phyloP scores from a whole-genome alignment of 2,329 filamentous ascomycete genomes.

The Xylaria sp. region DNA sequence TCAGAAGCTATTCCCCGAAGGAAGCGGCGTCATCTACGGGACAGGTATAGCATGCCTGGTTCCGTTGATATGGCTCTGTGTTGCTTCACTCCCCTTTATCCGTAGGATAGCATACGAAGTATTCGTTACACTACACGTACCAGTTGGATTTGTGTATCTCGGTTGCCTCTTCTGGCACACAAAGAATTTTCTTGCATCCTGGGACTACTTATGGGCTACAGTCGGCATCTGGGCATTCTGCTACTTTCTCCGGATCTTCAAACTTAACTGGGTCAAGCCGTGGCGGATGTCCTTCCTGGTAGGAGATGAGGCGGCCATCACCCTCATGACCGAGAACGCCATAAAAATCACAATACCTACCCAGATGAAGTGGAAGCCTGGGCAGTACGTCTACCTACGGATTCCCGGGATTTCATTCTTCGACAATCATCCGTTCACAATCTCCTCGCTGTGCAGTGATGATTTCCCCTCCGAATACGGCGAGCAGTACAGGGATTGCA shows the following conservation, averaged over 20 bases:
- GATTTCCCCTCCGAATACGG: slow-evolving; percentile 93
- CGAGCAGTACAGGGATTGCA: slow-evolving; percentile 84
- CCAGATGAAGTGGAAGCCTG: slow-evolving; percentile 88
- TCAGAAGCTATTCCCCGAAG: slow-evolving; percentile 66
- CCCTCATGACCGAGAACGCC: slow-evolving; percentile 88
- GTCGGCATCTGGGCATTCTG: slow-evolving; percentile 77
- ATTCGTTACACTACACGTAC: slow-evolving; percentile 81
- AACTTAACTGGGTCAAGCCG: slow-evolving; percentile 87
- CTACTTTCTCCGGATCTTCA: slow-evolving; percentile 75
- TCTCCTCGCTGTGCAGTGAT: slow-evolving; percentile 87
- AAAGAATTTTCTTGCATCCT: slow-evolving; percentile 87
- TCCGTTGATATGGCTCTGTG: slow-evolving; percentile 79
- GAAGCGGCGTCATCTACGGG: slow-evolving; percentile 75
- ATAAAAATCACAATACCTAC: slow-evolving; percentile 95
- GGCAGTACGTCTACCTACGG: slow-evolving; percentile 91
- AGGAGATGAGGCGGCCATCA: slow-evolving; percentile 88
- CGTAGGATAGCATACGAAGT: slow-evolving; percentile 80
- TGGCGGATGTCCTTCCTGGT: slow-evolving; percentile 80
- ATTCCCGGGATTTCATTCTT: slow-evolving; percentile 91
- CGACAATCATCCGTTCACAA: slow-evolving; percentile 95
- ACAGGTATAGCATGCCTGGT: slow-evolving; percentile 82
- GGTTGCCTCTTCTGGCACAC: slow-evolving; percentile 94
- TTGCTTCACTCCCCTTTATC: slow-evolving; percentile 80
- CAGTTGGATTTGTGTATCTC: slow-evolving; percentile 78
- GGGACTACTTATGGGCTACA: slow-evolving; percentile 85